Percentiles rank a stretch among this genome's conserved stretches.
These are phyloP conservation scores for Chrysoporthe austroafricana DNA, from an alignment of 2,329 filamentous ascomycete species.

Conservation along the genomic window DNA sequence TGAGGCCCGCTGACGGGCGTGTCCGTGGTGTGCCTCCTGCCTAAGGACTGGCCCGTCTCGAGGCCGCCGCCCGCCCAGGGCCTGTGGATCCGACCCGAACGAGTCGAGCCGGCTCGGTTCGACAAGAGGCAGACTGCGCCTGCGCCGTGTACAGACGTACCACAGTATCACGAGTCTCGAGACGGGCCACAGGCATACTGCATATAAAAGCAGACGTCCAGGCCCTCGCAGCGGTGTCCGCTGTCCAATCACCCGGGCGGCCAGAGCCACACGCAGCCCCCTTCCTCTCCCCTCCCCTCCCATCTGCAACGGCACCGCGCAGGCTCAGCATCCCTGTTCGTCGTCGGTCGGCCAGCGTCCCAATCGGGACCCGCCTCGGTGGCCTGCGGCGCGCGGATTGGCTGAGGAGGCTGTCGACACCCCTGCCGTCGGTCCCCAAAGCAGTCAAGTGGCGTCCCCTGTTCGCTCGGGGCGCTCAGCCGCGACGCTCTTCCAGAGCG, in stretches of 20 bases:
- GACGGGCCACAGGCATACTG: no score
- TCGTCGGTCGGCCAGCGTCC: constrained; percentile 10
- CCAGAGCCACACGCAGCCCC: background rate
- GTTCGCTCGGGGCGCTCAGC: constrained; percentile 8
- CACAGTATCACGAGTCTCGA: no score
- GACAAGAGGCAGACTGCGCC: no score
- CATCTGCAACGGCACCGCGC: background rate
- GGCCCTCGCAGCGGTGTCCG: no score
- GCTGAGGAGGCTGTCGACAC: background rate
- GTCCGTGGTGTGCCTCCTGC: background rate
- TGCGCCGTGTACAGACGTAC: no score
- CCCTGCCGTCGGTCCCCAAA: constrained; percentile 25
- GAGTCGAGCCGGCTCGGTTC: no score
- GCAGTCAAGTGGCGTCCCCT: constrained; percentile 19
- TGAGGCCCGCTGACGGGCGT: background rate
- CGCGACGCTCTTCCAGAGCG: constrained; percentile 9
- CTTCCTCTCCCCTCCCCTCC: background rate
- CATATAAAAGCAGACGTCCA: no score
- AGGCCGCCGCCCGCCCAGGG: background rate
- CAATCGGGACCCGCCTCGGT: constrained; percentile 19
- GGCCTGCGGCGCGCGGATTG: constrained; percentile 23
- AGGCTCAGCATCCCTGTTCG: background rate
- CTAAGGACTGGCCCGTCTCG: background rate
- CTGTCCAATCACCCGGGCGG: no score
- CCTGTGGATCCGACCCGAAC: background rate